Base-by-base conservation (phyloP, 1,139 yeast genomes). In the Hanseniaspora sp. region DNA sequence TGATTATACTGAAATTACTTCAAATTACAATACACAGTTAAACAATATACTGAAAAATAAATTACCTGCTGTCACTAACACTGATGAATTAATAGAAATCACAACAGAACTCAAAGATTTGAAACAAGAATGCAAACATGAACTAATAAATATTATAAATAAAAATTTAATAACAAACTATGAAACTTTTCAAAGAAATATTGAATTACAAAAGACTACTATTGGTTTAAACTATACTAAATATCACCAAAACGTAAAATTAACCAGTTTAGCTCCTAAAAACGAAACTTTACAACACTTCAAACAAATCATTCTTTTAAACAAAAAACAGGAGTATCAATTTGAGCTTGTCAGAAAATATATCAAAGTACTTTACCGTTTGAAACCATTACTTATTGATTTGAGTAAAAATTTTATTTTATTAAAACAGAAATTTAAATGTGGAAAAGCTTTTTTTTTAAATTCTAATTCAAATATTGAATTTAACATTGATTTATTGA, bases 201-300 rank as follows among this genome's bases (percentile, higher is more conserved):
- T 31, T 15, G 53, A 49, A 43, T 31, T 49, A 7, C 43, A 49
- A 31, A 49, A 49, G 37, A 49, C 53, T 6, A 42, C 53, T 2
- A 43, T 49, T 17, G 53, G 53, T 7, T 37, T 49, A n/a, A 49
- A 49, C 12, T 49, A 49, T 15, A 42, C 53, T 6, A 49, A 49
- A 23, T 49, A 43, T 29, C 53, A 49, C 7, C 53, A 49, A 43
- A 43, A 49, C n/a, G 53, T 42, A 7, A 49, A 49, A 30, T 37
- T 41, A 8, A 31, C 30, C 11, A 12, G 17, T 13, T 31, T 49
- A 17, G 39, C 45, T 17, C 47, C 45, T 11, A 49, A 43, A 30
- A 23, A 49, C 30, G 53, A 49, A 38, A 43, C 35, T 23, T 15
- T 49, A 41, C 48, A 49, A 13, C 53, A 49, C 18, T 18, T 43